Evolutionary conservation across 257 asterid species (phyloP), one percentile per base, ranked within the genome.

Genomic region (Przewalskia tangutica): DNA sequence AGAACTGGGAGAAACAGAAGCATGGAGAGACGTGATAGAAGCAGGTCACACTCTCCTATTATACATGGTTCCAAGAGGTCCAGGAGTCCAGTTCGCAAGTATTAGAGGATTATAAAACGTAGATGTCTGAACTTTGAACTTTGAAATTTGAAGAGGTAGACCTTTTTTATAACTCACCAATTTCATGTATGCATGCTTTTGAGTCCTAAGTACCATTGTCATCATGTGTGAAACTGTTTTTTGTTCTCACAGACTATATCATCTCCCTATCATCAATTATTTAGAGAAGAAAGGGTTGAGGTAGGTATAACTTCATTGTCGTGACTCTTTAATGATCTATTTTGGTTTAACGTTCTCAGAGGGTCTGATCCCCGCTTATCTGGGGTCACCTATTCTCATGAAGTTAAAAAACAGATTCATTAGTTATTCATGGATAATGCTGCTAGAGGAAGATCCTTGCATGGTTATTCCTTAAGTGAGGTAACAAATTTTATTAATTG

Each of bases 181-280:
- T 27, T 27, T 27, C 32, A 27, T 27, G 32, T 1, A 27, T 27
- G 32, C 1, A 0, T 27, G 32, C 32, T 27, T 27, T 27, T 27
- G 32, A 27, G 1, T 27, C 32, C 32, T 27, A 27, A 27, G 32
- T 27, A 2, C 32, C 32, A 27, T 27, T 27, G 32, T 27, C 32
- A 27, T 27, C 32, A 27, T 27, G 32, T 27, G 32, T 27, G 32
- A 27, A 27, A 27, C 32, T 27, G 32, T 27, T 89, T 27, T 89
- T 91, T 93, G 91, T 90, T 89, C 94, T 93, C 95, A 95, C 98
- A 95, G 91, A 90, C 91, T 87, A 81, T 88, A 27, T 84, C 92
- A 81, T 88, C 93, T 88, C 90, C 84, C 92, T 93, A 85, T 92
- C 98, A 86, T 89, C 95, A 82, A 86, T 92, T 92, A 83, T 79